Conservation (phyloP, 768 basidiomycete genomes). For the Trametes punicea region DNA sequence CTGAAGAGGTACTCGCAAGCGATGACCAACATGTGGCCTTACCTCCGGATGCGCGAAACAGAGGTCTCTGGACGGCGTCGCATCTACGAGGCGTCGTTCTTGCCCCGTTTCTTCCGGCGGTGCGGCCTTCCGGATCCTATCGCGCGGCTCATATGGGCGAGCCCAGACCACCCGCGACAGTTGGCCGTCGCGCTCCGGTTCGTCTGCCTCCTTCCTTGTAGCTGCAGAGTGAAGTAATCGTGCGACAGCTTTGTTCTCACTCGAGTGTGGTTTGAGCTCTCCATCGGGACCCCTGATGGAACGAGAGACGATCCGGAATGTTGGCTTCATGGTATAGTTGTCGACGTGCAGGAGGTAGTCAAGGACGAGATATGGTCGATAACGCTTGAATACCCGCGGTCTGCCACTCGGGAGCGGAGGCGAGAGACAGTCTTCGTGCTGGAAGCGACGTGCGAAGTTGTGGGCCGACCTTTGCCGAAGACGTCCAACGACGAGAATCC, state of each 20-base stretch:
- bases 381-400: constrained; percentile 25
- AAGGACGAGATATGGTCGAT: constrained; percentile 61
- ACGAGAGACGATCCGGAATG: constrained; percentile 28
- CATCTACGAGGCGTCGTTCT: constrained; percentile 48
- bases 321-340: constrained; percentile 40
- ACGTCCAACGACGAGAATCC: neutral
- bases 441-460: constrained; percentile 70
- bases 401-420: constrained; percentile 16
- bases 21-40: constrained; percentile 72
- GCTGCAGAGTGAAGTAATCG: neutral
- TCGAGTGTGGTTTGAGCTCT: constrained; percentile 59
- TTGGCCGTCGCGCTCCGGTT: constrained; percentile 55
- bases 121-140: constrained; percentile 34
- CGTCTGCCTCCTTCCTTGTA: neutral
- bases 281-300: constrained; percentile 36
- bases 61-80: constrained; percentile 40
- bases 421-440: constrained; percentile 51
- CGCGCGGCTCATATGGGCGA: constrained; percentile 50
- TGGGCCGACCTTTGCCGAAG: constrained; percentile 39
- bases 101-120: constrained; percentile 36
- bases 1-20: constrained; percentile 36
- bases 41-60: constrained; percentile 47
- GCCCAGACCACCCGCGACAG: constrained; percentile 58
- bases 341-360: constrained; percentile 51
- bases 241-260: constrained; percentile 58